phyloP scores from a whole-genome alignment of 2,329 filamentous ascomycete species.

The Orbilia ellipsospora region DNA sequence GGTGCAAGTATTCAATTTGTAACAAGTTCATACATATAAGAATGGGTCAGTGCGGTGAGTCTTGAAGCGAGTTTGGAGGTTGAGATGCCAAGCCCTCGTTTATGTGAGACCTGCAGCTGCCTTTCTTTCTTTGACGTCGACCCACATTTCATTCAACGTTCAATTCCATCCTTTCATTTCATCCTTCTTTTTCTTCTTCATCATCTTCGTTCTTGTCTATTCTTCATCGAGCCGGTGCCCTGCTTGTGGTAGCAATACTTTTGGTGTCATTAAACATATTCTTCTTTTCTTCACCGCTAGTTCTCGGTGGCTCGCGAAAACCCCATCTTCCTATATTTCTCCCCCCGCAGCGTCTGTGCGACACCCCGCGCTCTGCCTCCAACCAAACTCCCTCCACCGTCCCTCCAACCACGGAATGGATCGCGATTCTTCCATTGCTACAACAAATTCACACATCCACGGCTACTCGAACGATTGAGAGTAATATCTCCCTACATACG shows the following conservation, averaged over 20 bases:
- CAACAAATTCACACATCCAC: constrained; percentile 27
- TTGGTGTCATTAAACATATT: too few relatives aligned
- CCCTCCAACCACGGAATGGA: constrained; percentile 47
- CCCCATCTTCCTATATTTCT: neutral
- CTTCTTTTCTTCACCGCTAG: neutral
- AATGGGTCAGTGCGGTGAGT: too few relatives aligned
- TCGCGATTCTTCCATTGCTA: constrained; percentile 44
- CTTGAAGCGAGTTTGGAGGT: neutral
- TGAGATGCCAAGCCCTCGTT: constrained; percentile 15
- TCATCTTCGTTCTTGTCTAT: neutral
- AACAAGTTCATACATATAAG: too few relatives aligned
- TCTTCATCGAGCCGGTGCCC: neutral
- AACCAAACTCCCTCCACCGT: constrained; percentile 3
- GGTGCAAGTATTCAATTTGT: too few relatives aligned
- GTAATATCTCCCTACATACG: neutral
- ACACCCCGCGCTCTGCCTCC: constrained; percentile 1
- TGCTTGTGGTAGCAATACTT: too few relatives aligned
- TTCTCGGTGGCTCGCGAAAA: too few relatives aligned
- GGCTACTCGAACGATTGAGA: constrained; percentile 53
- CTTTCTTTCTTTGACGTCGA: neutral
- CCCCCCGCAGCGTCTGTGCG: neutral
- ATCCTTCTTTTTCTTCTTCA: neutral
- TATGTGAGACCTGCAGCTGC: constrained; percentile 17
- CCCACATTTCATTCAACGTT: neutral
- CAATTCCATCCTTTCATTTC: neutral